A percentile compares a stretch with the other conserved stretches of the same genome.
Evolutionary conservation across 179 eudicot genomes (phyloP).

Genomic region (Silene vulgaris): DNA sequence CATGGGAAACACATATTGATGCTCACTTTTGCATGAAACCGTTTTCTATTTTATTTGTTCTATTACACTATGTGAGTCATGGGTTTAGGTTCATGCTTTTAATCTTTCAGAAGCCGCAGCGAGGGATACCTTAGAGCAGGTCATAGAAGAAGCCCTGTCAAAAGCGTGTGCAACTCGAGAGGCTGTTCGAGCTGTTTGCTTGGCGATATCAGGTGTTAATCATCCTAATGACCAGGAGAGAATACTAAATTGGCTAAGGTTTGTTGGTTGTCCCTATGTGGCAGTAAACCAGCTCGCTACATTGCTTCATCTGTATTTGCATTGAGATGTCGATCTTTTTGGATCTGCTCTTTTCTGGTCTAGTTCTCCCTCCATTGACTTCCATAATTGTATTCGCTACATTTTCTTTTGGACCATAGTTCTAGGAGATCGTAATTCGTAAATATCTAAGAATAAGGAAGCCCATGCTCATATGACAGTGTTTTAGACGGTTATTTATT

Average conservation of each 20-base stretch:
- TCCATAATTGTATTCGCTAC: no score
- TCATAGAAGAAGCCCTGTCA: slow-evolving; percentile 59
- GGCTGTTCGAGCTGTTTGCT: slow-evolving; percentile 66
- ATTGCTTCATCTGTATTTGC: background rate
- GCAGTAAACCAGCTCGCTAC: background rate
- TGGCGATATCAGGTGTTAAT: slow-evolving; percentile 79
- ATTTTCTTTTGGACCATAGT: no score
- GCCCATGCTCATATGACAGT: no score
- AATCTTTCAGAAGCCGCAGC: slow-evolving; percentile 57
- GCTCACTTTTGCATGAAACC: background rate
- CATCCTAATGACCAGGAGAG: slow-evolving; percentile 69
- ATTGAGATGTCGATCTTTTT: background rate
- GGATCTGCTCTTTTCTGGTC: no score
- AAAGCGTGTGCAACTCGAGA: slow-evolving; percentile 46
- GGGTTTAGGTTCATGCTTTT: background rate
- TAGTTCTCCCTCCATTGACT: no score
- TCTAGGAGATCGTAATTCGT: no score
- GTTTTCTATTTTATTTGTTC: background rate
- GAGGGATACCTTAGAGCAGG: slow-evolving; percentile 56
- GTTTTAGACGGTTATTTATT: no score
- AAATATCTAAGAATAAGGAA: no score
- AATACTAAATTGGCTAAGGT: slow-evolving; percentile 67
- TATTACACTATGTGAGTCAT: background rate
- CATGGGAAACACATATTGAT: background rate
- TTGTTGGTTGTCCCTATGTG: slow-evolving; percentile 17